Evolutionary conservation across 2,329 filamentous ascomycete genomes (phyloP).

Genomic region (Calonectria ilicicola): DNA sequence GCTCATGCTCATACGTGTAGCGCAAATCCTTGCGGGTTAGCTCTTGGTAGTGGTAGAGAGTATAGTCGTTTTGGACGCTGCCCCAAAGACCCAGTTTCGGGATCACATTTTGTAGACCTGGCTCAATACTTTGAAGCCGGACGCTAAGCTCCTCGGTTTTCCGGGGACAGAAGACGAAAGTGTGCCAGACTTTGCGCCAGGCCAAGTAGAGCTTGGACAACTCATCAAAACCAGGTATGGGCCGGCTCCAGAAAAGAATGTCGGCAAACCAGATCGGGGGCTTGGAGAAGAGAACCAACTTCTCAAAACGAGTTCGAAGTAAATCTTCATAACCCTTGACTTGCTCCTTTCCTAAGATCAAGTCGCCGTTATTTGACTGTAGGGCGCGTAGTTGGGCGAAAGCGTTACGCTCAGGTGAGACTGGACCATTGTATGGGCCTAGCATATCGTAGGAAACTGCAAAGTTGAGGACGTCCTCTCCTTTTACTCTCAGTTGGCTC

Average conservation of each 20-base stretch:
- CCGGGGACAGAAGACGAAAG: slow-evolving; percentile 13
- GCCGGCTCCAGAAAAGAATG: not conserved
- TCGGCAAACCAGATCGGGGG: not conserved
- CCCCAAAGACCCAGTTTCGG: slow-evolving; percentile 28
- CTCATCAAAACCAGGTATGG: slow-evolving; percentile 19
- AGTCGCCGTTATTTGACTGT: not conserved
- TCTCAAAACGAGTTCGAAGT: not conserved
- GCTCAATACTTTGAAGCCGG: not conserved
- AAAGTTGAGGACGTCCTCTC: not conserved
- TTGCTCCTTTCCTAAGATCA: not conserved
- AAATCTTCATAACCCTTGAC: not conserved
- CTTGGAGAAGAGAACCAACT: not conserved
- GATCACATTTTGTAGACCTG: not conserved
- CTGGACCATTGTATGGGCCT: not conserved
- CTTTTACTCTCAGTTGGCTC: fast-evolving
- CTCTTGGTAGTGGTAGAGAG: slow-evolving; percentile 13
- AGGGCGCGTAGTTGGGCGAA: not conserved
- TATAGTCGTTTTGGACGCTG: slow-evolving; percentile 26
- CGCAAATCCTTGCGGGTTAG: slow-evolving; percentile 17
- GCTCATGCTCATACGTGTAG: slow-evolving; percentile 29
- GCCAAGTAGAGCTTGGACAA: slow-evolving; percentile 27
- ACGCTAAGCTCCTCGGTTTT: not conserved
- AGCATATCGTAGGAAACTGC: not conserved
- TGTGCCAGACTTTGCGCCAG: slow-evolving; percentile 32
- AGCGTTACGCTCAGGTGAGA: not conserved